Base-by-base conservation (phyloP, 2,329 filamentous ascomycete genomes). In the Cercospora sojina region DNA sequence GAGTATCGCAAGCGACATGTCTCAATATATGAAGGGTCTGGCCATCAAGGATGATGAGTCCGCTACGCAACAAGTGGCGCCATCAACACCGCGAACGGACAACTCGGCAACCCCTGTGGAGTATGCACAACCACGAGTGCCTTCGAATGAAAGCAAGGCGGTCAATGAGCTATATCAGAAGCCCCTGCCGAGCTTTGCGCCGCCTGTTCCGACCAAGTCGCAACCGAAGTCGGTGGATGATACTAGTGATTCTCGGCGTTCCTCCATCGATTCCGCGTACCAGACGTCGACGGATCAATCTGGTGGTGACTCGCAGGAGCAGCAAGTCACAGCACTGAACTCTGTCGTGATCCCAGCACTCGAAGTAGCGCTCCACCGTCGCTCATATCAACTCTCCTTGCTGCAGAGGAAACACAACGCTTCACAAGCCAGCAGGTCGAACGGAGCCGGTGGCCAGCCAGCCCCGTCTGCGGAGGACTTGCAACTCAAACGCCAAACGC, bases 291-390 rank as follows among this genome's bases (percentile, higher is more conserved):
- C 20, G 9, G 55, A 43, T 20, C 60, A 57, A 20, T 59, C 41
- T 8, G 49, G 35, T 32, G 23, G 35, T 49, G 58, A 60, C 6
- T 59, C 62, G 12, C 65, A 64, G 59, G 72, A 74, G 8, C 70
- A 73, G 51, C 91, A 96, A 65, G 85, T 96, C 23, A 95, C 96
- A 62, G 93, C 93, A 2, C 85, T 97, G 1, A 92, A 90, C 75
- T 92, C 94, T 72, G 94, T 99, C 59, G 92, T 99, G 41, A 89
- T 98, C 69, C 95, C 95, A 0, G 94, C 95, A 1, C 85, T 99
- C 1, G 93, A 97, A 79, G 91, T 95, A 71, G 93, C 95, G 7
- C 87, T 98, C 20, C 92, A 93, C 77, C 87, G 95, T 60, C 90
- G 95, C 62, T 81, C 82, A 27, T 85, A 86, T 72, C 83, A 85